phyloP scores from a whole-genome alignment of 768 basidiomycete genomes.

The Grammothele lineata region DNA sequence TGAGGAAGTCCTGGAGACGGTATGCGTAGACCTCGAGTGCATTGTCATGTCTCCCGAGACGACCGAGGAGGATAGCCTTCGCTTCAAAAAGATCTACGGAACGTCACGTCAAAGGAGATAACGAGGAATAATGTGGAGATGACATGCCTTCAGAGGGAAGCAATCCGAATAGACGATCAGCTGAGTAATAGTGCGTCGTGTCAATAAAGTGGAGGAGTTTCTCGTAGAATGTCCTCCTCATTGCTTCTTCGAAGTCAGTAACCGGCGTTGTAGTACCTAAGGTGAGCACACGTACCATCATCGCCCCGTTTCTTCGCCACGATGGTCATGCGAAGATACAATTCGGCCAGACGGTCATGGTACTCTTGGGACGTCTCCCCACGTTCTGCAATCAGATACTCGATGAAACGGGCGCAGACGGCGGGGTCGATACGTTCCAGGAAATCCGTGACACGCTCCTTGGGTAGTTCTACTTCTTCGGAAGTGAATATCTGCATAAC shows the following conservation, averaged over 20 bases:
- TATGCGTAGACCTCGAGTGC: conserved; percentile 96
- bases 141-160: conserved; percentile 74
- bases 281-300: conserved; percentile 41
- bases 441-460: conserved; percentile 68
- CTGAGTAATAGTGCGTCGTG: conserved; percentile 60
- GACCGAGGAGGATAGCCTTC: conserved; percentile 85
- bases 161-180: conserved; percentile 78
- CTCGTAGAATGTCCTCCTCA: conserved; percentile 44
- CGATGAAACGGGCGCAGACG: conserved; percentile 78
- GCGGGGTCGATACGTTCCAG: conserved; percentile 66
- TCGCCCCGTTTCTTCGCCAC: conserved; percentile 54
- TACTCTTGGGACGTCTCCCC: conserved; percentile 63
- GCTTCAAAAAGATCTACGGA: conserved; percentile 80
- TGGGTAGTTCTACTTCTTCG: conserved; percentile 89
- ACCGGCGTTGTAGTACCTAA: background rate
- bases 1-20: conserved; percentile 72
- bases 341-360: conserved; percentile 86
- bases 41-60: conserved; percentile 86
- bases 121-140: background rate
- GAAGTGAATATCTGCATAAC: conserved; percentile 92
- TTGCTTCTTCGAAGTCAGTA: conserved; percentile 35
- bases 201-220: conserved; percentile 78
- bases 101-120: too few species aligned
- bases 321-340: conserved; percentile 73
- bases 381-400: conserved; percentile 75